Base-by-base conservation (phyloP, 495 filamentous ascomycete species). In the Xylaria intraflava region DNA sequence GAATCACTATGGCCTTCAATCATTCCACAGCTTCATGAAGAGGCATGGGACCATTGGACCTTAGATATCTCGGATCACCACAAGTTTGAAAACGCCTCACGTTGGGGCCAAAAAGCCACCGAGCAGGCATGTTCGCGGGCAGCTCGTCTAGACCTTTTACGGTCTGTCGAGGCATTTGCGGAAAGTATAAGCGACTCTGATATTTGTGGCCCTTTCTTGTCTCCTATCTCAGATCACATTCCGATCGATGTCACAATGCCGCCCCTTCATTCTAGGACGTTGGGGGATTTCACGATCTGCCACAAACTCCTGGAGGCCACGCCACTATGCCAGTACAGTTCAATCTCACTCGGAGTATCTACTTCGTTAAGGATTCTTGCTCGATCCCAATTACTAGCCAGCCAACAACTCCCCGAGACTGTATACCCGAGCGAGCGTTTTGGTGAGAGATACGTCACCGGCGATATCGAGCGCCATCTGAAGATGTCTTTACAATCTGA, bases 241-340 rank as follows among this genome's bases (percentile, higher is more conserved):
- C 36, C 59, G 7, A 59, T 88, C 24, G 89, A 95, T 59, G 67
- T 79, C 9, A 83, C 81, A 35, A 65, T 78, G 17, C 84, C 87
- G 5, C 69, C 74, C 11, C 68, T 85, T 8, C 68, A 79, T 0
- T 73, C 80, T 9, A 86, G 83, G 59, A 69, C 75, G 8, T 78
- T 73, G 35, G 71, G 78, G 5, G 86, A 89, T 65, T 89, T 80
- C 53, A 72, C 82, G 30, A 75, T 87, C 41, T 84, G 82, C 7
- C 69, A 80, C 43, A 74, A 69, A 11, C 61, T 90, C 2, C 65
- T 95, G 14, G 76, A 87, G 59, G 78, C 80, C 3, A 55, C 62
- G 0, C 50, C 59, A 0, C 24, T 61, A 12, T 51, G 51, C 9
- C 56, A 62, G 1, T 64, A 74, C 40, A 44, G 63, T 50, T 56